Conservation (phyloP, 306 rosid species). For the Acacia melanoxylon region DNA sequence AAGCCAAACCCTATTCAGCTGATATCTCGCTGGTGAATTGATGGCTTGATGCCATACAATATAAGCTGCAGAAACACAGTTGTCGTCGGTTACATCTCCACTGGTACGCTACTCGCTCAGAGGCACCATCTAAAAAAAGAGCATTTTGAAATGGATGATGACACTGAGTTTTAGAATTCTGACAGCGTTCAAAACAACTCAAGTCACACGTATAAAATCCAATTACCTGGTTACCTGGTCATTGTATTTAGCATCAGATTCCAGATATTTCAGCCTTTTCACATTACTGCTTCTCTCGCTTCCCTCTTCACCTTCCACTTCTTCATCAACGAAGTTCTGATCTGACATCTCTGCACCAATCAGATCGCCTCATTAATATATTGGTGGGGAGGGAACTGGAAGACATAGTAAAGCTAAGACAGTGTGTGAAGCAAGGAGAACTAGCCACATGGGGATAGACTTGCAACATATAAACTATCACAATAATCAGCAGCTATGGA, state of each 20-base stretch:
- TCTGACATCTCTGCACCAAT: conserved; percentile 54
- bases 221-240: conserved; percentile 61
- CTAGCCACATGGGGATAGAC: background rate
- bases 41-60: background rate
- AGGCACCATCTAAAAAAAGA: conserved; percentile 52
- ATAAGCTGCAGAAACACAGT: conserved; percentile 24
- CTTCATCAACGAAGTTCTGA: conserved; percentile 60
- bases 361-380: background rate
- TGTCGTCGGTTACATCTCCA: conserved; percentile 35
- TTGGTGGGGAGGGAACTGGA: background rate
- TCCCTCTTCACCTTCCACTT: conserved; percentile 29
- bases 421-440: background rate
- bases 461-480: background rate
- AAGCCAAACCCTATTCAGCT: background rate
- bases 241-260: conserved; percentile 9
- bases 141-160: background rate
- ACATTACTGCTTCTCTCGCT: conserved; percentile 5
- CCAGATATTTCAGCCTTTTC: conserved; percentile 33
- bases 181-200: background rate
- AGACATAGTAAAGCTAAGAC: background rate
- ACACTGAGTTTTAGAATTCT: conserved; percentile 3
- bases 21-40: background rate
- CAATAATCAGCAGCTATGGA: background rate
- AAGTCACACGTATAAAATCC: background rate
- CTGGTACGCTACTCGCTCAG: conserved; percentile 24